Conservation (phyloP, 1,139 yeast genomes). For the Zygotorulaspora mrakii region DNA sequence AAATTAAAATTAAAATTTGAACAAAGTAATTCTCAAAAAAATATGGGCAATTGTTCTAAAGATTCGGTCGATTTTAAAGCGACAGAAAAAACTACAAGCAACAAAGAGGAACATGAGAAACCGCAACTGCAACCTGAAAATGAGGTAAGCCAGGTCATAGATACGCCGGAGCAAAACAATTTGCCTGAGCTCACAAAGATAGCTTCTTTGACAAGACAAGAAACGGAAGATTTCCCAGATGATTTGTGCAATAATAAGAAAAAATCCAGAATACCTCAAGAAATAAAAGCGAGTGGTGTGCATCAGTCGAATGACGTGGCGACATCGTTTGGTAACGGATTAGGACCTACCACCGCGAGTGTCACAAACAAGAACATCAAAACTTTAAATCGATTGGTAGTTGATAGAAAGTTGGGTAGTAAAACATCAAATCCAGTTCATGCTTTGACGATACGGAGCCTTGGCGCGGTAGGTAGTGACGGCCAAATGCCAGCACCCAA, state of each 20-base stretch:
- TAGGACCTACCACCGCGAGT: constrained; percentile 37
- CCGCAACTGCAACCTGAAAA: neutral
- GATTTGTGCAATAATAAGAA: constrained; percentile 29
- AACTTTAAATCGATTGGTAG: constrained; percentile 33
- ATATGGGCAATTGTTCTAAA: too few relatives aligned
- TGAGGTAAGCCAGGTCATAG: neutral
- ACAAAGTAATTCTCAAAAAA: constrained; percentile 2
- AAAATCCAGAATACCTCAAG: constrained; percentile 30
- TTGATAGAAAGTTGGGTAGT: constrained; percentile 31
- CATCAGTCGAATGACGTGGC: constrained; percentile 36
- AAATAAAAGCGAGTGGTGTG: constrained; percentile 38
- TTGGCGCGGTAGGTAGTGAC: neutral
- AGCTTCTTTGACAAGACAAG: constrained; percentile 28
- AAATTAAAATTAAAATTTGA: constrained; percentile 15
- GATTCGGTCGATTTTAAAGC: too few relatives aligned
- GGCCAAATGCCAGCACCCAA: constrained; percentile 1
- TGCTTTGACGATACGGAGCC: constrained; percentile 4
- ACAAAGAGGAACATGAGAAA: neutral
- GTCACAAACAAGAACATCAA: constrained; percentile 34
- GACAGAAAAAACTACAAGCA: too few relatives aligned
- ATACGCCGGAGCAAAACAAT: constrained; percentile 1
- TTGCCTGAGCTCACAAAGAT: neutral
- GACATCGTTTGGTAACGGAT: constrained; percentile 36
- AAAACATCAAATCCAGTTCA: constrained; percentile 7
- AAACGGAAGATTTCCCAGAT: constrained; percentile 36